Base-by-base conservation (phyloP, 2,329 filamentous ascomycete species). In the Bipolaris zeicola region DNA sequence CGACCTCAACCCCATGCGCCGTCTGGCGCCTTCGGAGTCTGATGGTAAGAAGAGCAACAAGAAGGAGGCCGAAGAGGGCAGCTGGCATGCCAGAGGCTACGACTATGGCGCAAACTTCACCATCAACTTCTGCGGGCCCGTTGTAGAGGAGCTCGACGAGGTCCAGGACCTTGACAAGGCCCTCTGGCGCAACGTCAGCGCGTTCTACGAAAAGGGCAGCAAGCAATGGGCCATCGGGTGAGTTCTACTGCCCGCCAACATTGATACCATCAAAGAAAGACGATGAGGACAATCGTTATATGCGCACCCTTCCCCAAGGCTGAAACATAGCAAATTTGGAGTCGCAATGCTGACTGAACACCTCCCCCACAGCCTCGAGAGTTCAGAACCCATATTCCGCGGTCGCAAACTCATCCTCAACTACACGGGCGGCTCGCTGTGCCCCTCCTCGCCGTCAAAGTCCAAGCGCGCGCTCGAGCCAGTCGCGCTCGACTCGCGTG, bases 81-180 rank as follows among this genome's bases (percentile, higher is more conserved):
- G 82, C 69, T 85, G 83, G 79, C 82, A 86, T 61, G 86, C 89
- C 6, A 84, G 84, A 57, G 91, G 91, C 33, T 89, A 87, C 73
- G 91, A 94, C 76, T 91, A 92, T 65, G 86, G 85, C 61, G 85
- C 86, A 62, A 94, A 94, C 78, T 95, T 95, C 70, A 94, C 90
- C 1, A 72, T 94, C 67, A 95, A 95, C 77, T 88, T 95, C 66
- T 95, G 91, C 78, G 87, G 83, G 34, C 81, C 89, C 1, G 89
- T 93, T n/a, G 83, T 92, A 14, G 85, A 89, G 65, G 79, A 84
- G 14, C 79, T 89, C 18, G 79, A 82, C 41, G 80, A 86, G 60
- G 84, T 90, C 8, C 82, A 85, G 10, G 89, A 88, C n/a, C 74
- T 93, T 38, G 81, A 87, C 42, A 81, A 84, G 74, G 72, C 74